These are phyloP conservation scores for Stramenopiles sp. DNA, from an alignment of 352 stramenopile species.

Conservation along the genomic window DNA sequence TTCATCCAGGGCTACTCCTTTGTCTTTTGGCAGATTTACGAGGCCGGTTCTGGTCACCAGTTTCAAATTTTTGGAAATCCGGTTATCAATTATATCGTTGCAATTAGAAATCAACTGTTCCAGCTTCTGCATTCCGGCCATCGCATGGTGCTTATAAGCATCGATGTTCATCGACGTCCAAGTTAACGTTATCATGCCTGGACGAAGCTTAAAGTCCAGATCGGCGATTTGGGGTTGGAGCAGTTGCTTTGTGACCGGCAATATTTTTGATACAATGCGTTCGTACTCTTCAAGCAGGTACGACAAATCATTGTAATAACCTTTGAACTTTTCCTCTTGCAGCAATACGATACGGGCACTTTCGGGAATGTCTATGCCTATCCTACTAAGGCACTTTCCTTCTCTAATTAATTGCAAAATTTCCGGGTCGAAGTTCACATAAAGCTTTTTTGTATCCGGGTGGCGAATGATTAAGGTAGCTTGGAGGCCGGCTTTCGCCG, in stretches of 20 bases:
- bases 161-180: slow-evolving; percentile 99
- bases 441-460: slow-evolving; percentile 88
- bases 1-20: slow-evolving; percentile 88
- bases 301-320: slow-evolving; percentile 90
- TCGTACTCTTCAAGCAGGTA: slow-evolving; percentile 91
- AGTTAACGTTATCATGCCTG: slow-evolving; percentile 95
- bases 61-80: slow-evolving; percentile 95
- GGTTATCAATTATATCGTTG: slow-evolving; percentile 97
- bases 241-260: slow-evolving; percentile 85
- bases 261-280: slow-evolving; percentile 84
- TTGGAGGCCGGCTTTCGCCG: slow-evolving; percentile 86
- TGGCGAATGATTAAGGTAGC: slow-evolving; percentile 95
- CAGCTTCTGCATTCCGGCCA: slow-evolving; percentile 70
- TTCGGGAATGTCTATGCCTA: slow-evolving; percentile 94
- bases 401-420: slow-evolving; percentile 91
- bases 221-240: slow-evolving; percentile 91
- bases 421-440: slow-evolving; percentile 96
- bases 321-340: slow-evolving; percentile 96
- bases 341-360: slow-evolving; percentile 90
- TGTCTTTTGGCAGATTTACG: slow-evolving; percentile 82
- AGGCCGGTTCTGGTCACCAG: slow-evolving; percentile 91
- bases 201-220: slow-evolving; percentile 94
- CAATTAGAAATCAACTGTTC: slow-evolving; percentile 93
- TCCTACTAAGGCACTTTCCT: slow-evolving; percentile 89
- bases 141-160: slow-evolving; percentile 78